Evolutionary conservation across 306 rosid genomes (phyloP).

Genomic region (Pachyrhizus erosus): DNA sequence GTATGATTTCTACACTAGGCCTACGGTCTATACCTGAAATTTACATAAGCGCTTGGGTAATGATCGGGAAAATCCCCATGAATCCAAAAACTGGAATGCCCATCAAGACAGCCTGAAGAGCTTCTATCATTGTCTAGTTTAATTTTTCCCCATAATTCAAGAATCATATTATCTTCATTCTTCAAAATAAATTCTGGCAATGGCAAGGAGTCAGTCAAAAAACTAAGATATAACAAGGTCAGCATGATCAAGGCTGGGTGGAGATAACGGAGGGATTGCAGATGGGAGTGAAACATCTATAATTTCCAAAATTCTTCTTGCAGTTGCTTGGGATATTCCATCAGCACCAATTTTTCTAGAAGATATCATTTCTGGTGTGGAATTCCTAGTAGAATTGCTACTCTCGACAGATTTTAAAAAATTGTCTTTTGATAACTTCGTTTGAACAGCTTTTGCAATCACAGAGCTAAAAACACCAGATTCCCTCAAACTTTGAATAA

Average conservation of each 20-base stretch:
- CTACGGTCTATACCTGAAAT: constrained; percentile 71
- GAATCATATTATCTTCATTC: constrained; percentile 43
- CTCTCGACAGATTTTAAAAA: constrained; percentile 75
- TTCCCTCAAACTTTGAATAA: constrained; percentile 83
- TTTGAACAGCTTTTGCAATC: constrained; percentile 68
- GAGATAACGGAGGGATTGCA: constrained; percentile 87
- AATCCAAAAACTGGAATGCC: constrained; percentile 44
- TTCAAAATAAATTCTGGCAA: constrained; percentile 42
- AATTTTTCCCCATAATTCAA: constrained; percentile 31
- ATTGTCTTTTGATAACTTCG: constrained; percentile 62
- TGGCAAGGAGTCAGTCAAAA: constrained; percentile 39
- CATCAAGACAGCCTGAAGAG: constrained; percentile 48
- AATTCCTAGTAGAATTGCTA: constrained; percentile 69
- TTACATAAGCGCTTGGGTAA: constrained; percentile 81
- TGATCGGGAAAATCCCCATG: constrained; percentile 73
- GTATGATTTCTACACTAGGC: constrained; percentile 53
- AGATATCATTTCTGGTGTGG: constrained; percentile 49
- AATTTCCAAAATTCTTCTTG: constrained; percentile 74
- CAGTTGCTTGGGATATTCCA: constrained; percentile 59
- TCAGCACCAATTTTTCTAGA: constrained; percentile 72
- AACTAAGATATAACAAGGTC: constrained; percentile 36
- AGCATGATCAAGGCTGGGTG: constrained; percentile 59
- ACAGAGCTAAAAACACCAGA: constrained; percentile 72
- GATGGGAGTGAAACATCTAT: constrained; percentile 48
- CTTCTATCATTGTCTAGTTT: constrained; percentile 49